phyloP scores from a whole-genome alignment of 2,329 filamentous ascomycete species.

The Lecanicillium sp. region DNA sequence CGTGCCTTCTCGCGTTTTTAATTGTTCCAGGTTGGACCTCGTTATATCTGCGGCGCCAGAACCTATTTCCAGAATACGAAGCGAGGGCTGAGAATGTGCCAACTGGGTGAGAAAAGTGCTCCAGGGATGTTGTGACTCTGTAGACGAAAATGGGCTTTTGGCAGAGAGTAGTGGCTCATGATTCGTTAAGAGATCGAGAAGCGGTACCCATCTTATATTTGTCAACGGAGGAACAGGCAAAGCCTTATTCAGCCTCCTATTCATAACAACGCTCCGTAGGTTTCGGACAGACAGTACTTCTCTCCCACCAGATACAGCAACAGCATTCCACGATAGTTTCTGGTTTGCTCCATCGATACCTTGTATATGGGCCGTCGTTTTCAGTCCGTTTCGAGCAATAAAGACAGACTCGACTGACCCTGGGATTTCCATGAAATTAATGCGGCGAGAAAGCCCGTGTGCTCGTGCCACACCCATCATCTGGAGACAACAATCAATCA shows the following conservation, averaged over 20 bases:
- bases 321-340: neutral
- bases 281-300: neutral
- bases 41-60: conserved; percentile 8
- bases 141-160: neutral
- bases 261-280: neutral
- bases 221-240: neutral
- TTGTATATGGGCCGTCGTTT: neutral
- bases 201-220: neutral
- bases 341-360: neutral
- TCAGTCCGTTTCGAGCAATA: neutral
- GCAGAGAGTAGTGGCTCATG: neutral
- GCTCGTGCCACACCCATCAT: neutral
- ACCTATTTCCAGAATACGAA: conserved; percentile 23
- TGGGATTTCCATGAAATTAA: neutral
- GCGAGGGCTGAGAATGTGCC: conserved; percentile 8
- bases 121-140: neutral
- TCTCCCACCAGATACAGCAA: neutral
- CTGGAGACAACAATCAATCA: conserved; percentile 1
- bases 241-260: neutral
- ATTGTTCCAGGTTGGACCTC: no score
- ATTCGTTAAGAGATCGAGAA: neutral
- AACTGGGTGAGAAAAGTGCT: neutral
- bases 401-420: neutral
- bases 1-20: no score
- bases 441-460: neutral